Evolutionary conservation across 2,329 filamentous ascomycete species (phyloP).

Genomic region (Thelonectria discophora): DNA sequence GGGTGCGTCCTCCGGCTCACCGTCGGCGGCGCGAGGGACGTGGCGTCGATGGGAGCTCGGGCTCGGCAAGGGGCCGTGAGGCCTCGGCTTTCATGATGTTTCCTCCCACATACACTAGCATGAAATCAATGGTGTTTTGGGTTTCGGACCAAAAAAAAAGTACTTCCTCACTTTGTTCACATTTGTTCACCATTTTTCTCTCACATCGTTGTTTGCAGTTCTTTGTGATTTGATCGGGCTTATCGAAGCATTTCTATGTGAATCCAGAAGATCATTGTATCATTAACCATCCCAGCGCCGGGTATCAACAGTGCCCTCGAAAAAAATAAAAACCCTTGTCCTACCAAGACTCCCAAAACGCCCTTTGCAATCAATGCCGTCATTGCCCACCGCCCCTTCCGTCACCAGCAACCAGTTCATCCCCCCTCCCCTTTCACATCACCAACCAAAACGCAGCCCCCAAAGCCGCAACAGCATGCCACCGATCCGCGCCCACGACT

Average conservation of each 20-base stretch:
- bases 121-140: constrained; percentile 55
- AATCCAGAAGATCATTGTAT: neutral
- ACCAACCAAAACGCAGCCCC: constrained; percentile 33
- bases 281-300: constrained; percentile 19
- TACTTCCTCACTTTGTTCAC: constrained; percentile 10
- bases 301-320: constrained; percentile 18
- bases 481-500: constrained; percentile 22
- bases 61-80: constrained; percentile 43
- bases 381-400: neutral
- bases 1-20: constrained; percentile 40
- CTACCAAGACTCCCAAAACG: constrained; percentile 10
- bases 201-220: neutral
- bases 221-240: neutral
- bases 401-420: constrained; percentile 2
- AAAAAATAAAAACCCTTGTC: neutral
- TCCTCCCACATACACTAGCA: constrained; percentile 52
- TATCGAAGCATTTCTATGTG: neutral
- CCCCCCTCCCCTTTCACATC: constrained; percentile 19
- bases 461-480: constrained; percentile 34
- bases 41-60: constrained; percentile 42
- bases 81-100: constrained; percentile 43
- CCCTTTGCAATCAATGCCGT: constrained; percentile 3
- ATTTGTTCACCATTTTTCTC: neutral
- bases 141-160: constrained; percentile 50
- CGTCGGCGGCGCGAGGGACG: constrained; percentile 37